Conservation (phyloP, 768 basidiomycete species). For the Sutorius australiensis region DNA sequence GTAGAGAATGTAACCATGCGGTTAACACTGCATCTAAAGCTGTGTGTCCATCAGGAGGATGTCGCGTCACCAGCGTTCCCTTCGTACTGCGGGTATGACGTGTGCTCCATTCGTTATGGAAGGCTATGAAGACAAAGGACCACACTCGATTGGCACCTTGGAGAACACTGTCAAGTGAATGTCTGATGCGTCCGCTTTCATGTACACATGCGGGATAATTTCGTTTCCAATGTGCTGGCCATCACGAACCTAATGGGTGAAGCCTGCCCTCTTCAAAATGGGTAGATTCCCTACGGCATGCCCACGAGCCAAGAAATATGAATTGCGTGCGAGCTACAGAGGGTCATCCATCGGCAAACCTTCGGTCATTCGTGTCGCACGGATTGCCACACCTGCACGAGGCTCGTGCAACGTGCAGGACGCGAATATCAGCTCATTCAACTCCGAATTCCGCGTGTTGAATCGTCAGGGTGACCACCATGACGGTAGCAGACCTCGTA, state of each 20-base stretch:
- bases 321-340: neutral
- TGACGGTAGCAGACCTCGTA: neutral
- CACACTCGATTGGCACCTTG: neutral
- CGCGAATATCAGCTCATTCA: neutral
- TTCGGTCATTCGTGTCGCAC: neutral
- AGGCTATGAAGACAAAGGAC: neutral
- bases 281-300: neutral
- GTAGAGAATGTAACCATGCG: conserved; percentile 39
- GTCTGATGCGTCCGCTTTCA: neutral
- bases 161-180: neutral
- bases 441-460: neutral
- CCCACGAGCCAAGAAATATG: neutral
- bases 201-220: neutral
- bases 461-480: neutral
- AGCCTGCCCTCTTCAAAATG: neutral
- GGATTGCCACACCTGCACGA: conserved; percentile 1
- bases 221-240: neutral
- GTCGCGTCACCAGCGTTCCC: neutral
- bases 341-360: neutral
- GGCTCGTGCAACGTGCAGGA: conserved; percentile 4
- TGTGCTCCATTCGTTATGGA: neutral
- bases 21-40: conserved; percentile 7
- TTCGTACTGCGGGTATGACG: neutral
- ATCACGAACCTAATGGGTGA: neutral
- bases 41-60: neutral